A percentile compares a stretch with the other conserved stretches of the same genome.
phyloP scores from a whole-genome alignment of 2,329 filamentous ascomycete genomes.

The Penicillium palitans region DNA sequence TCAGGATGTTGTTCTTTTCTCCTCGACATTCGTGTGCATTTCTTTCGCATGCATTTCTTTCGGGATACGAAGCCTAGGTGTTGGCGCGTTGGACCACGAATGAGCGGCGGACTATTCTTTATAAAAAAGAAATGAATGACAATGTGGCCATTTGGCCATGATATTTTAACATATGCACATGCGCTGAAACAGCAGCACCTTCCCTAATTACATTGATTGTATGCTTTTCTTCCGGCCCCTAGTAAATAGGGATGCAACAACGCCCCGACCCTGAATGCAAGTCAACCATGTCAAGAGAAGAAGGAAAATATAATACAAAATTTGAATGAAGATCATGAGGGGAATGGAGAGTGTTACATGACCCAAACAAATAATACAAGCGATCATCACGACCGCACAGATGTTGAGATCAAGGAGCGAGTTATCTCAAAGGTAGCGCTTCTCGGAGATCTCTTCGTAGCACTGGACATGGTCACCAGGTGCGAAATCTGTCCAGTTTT shows the following conservation, averaged over 20 bases:
- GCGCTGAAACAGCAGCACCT: neutral
- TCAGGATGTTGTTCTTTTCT: neutral
- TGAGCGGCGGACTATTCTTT: neutral
- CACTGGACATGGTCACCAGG: constrained; percentile 84
- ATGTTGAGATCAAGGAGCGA: neutral
- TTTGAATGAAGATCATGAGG: constrained; percentile 2
- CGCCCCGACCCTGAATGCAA: constrained; percentile 19
- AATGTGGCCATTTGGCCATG: neutral
- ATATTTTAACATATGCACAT: constrained; percentile 11
- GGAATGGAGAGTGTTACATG: constrained; percentile 8
- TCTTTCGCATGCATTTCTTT: neutral
- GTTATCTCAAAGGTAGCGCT: constrained; percentile 52
- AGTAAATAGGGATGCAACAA: constrained; percentile 12
- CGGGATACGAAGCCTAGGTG: neutral
- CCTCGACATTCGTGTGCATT: neutral
- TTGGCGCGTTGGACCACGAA: neutral
- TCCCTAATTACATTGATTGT: constrained; percentile 10
- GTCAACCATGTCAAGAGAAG: constrained; percentile 9
- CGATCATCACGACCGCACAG: neutral
- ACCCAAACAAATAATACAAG: constrained; percentile 6
- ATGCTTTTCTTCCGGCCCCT: constrained; percentile 2
- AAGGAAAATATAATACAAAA: constrained; percentile 15
- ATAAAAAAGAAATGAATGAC: neutral
- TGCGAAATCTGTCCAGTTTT: constrained; percentile 73
- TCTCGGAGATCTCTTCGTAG: constrained; percentile 76